Conservation (phyloP, 78 protist genomes). For the slime mould (Dictyostelium discoideum) region dicty_2.7 NC_007089.4:6028001-6028500, state of each 20-base stretch:
- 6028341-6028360: background rate
- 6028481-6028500: background rate
- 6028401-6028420: background rate
- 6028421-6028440: background rate
- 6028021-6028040: constrained; percentile 2
- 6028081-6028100: background rate
- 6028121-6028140: background rate
- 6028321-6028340: no score
- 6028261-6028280: background rate
- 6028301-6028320: background rate
- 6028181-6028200: background rate
- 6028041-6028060: background rate
- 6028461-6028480: background rate
- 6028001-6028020: background rate
- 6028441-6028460: background rate
- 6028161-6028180: background rate
- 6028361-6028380: background rate
- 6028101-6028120: background rate
- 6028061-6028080: background rate
- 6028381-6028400: background rate
- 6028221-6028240: background rate
- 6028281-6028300: background rate
- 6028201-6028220: background rate
- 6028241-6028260: background rate
- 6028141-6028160: background rate